Base-by-base conservation (phyloP, 805 yeast species). In the Myxozyma vanderwaltii region DNA sequence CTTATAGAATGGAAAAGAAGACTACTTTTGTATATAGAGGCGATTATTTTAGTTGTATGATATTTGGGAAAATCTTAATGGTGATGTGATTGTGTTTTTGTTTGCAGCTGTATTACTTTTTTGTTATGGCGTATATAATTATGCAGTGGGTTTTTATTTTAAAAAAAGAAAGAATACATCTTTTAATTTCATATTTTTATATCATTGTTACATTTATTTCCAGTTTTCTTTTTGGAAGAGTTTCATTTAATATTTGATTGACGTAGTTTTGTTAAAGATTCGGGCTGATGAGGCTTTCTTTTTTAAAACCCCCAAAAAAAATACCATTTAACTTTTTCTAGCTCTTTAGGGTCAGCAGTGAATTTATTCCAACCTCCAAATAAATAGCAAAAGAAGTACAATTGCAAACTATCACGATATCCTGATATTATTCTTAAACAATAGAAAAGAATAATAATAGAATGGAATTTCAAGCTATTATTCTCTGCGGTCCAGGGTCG, bases 381-480 rank as follows among this genome's bases (percentile, higher is more conserved):
- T 35, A 4, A 13, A 13, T 35, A 13, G 3, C 38, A 35, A 2
- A 35, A 35, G n/a, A 13, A 35, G 13, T 35, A 2, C n/a, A 13
- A 35, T 35, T 3, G 3, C n/a, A 35, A 43, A 43, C 47, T 21
- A 23, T 10, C 24, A 17, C 3, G 5, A 27, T 1, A 2, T 15
- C 43, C 36, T 13, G 21, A 27, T 3, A 44, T 4, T 23, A 7
- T 27, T 27, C 4, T 2, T 13, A 49, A 19, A 10, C n/a, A 21
- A n/a, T 3, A 23, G 36, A 19, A 36, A 21, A 27, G 21, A 10
- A 39, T 3, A 40, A 10, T 15, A 38, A 8, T 21, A n/a, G 43
- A 6, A 91, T 92, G 97, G 96, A 91, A 75, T 87, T 91, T 71
- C 96, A 91, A 70, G 97, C 96, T 0, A 80, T 92, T 50, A 82